Percentiles rank a stretch among this genome's conserved stretches.
Conservation (phyloP, 2,329 filamentous ascomycete genomes). For the Aureobasidium uvarum region DNA sequence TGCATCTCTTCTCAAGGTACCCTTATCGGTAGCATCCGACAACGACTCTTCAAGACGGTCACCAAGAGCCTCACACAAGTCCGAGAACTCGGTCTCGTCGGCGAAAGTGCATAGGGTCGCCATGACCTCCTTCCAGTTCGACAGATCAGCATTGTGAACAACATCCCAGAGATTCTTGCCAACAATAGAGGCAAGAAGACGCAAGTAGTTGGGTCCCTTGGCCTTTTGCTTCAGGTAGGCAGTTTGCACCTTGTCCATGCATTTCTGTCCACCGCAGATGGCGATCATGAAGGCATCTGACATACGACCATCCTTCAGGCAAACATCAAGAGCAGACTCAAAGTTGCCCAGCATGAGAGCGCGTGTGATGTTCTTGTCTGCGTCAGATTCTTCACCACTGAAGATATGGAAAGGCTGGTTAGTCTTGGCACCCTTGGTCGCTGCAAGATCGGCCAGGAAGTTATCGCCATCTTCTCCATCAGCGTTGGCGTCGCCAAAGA, state of each 20-base stretch:
- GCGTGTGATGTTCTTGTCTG: constrained; percentile 83
- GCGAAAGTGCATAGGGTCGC: constrained; percentile 94
- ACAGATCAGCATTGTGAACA: constrained; percentile 90
- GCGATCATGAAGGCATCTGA: constrained; percentile 98
- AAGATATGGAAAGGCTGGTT: constrained; percentile 93
- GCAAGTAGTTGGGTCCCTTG: constrained; percentile 84
- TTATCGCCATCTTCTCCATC: constrained; percentile 66
- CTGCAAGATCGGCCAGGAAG: constrained; percentile 80
- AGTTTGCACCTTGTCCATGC: constrained; percentile 89
- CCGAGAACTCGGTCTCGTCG: constrained; percentile 83
- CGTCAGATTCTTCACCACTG: constrained; percentile 74
- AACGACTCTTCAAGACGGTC: constrained; percentile 78
- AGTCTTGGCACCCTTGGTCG: constrained; percentile 87
- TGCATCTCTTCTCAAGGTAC: constrained; percentile 71
- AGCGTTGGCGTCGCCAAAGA: constrained; percentile 70
- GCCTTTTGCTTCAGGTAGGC: constrained; percentile 83
- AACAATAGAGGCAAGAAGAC: constrained; percentile 85
- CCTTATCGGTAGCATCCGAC: constrained; percentile 51
- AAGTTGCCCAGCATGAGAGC: constrained; percentile 90
- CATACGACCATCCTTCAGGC: constrained; percentile 74
- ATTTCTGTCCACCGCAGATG: constrained; percentile 89
- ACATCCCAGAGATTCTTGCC: constrained; percentile 98
- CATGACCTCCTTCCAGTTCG: constrained; percentile 97
- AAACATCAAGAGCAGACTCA: constrained; percentile 82
- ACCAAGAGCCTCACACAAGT: constrained; percentile 91